Base-by-base conservation (phyloP, 2,329 filamentous ascomycete genomes). In the Pseudogymnoascus sp. region DNA sequence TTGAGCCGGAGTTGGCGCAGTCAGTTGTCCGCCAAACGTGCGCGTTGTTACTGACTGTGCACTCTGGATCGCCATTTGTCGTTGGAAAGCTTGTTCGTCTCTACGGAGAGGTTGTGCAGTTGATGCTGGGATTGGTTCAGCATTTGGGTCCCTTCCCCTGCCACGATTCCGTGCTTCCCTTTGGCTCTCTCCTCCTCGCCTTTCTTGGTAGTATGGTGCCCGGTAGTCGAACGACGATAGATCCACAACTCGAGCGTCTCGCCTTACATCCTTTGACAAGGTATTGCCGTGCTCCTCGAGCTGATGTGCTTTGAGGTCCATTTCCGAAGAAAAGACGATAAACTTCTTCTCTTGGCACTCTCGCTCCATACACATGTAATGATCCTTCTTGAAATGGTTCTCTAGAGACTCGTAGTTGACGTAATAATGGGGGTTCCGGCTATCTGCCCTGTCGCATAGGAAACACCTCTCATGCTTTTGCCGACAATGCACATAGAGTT, bases 341-440 rank as follows among this genome's bases (percentile, higher is more conserved):
- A 97, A 97, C 73, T 97, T 97, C 83, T 96, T 96, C 69, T 97
- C 94, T 71, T 94, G 73, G 70, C 94, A 99, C 71, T 96, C 92
- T 61, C 83, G 81, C 69, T 99, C 92, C 5, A 84, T 75, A 71
- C 94, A 99, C 0, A 92, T 78, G 71, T 87, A 96, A 74, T 99
- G 94, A 63, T 94, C 92, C 67, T 87, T 87, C 65, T 84, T 83
- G 73, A 97, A 97, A 75, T 99, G 94, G 38, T 86, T 79, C 71
- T 96, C 92, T 2, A 99, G 79, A 0, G 89, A 84, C 67, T 92
- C 84, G 75, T 97, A 97, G 76, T 99, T 86, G 64, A 89, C 80
- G 73, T 91, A 99, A 73, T 99, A 99, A 71, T 96, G 91, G 6
- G 92, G 93, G 64, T 89, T 84, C 35, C 59, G 63, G 42, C 64